phyloP scores from a whole-genome alignment of 306 rosid genomes.

The Ceratonia siliqua region DNA sequence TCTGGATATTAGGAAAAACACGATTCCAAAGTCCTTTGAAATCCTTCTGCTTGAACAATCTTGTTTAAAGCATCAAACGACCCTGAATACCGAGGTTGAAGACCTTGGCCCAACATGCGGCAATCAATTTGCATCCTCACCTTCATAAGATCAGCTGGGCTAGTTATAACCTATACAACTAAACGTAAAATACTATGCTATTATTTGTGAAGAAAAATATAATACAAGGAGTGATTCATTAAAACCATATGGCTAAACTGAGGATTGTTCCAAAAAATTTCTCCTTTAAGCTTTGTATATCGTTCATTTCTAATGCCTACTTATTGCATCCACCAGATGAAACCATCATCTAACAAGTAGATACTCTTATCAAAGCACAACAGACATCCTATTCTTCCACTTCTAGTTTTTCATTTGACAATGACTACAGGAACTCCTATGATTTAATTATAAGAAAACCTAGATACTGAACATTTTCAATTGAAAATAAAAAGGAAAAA shows the following conservation, averaged over 20 bases:
- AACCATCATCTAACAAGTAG: neutral
- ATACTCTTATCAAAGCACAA: neutral
- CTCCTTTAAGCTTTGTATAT: neutral
- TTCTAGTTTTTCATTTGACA: neutral
- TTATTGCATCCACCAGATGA: neutral
- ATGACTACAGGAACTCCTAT: neutral
- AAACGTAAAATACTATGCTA: conserved; percentile 34
- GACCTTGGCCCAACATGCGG: conserved; percentile 57
- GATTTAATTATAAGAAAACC: neutral
- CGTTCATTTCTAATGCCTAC: neutral
- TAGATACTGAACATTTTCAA: conserved; percentile 11
- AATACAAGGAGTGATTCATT: neutral
- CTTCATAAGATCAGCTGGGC: conserved; percentile 96
- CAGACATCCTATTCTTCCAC: neutral
- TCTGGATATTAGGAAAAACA: conserved; percentile 78
- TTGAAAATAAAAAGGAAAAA: neutral
- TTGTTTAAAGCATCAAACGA: conserved; percentile 67
- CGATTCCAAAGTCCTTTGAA: conserved; percentile 81
- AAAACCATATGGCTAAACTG: conserved; percentile 14
- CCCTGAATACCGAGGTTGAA: conserved; percentile 74
- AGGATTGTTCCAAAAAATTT: neutral
- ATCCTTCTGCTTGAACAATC: conserved; percentile 68
- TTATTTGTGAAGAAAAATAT: conserved; percentile 24
- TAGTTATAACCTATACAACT: conserved; percentile 74
- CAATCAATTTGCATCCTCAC: conserved; percentile 97